Base-by-base conservation (phyloP, 345 rosid genomes). In the Arabidopsis arenosa region DNA sequence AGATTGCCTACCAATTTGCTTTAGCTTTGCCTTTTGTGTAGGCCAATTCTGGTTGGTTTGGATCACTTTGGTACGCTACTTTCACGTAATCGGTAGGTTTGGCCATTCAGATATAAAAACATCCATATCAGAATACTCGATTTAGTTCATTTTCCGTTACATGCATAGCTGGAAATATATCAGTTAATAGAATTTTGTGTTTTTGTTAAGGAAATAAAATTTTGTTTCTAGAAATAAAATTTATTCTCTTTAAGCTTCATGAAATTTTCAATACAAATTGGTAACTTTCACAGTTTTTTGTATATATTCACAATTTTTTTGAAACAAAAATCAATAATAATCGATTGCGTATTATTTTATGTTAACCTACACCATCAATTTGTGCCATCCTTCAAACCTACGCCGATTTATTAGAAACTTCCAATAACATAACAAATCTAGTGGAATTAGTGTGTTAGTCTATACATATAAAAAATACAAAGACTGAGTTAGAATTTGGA, bases 41-140 rank as follows among this genome's bases (percentile, higher is more conserved):
- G 80, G 75, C 70, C 51, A 64, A 63, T 76, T 76, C 44, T 69
- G 70, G 75, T 76, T 43, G 65, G 58, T 76, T 76, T 53, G 54
- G 67, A 49, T 66, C 66, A 66, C 43, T 57, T 66, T 51, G 62
- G 68, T 73, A 61, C 9, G 44, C 70, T 53, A 61, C 74, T 68
- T 68, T 23, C 75, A 68, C 57, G 51, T 62, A 17, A 45, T 76
- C 65, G 59, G 58, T 76, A 76, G 70, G 70, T 68, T 76, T 33
- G 64, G 75, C 57, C 64, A 61, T 61, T 76, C 69, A 60, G 49
- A 76, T 76, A 68, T 56, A 36, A 21, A 56, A 45, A 66, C 73
- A 75, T 75, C 73, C 52, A 33, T 66, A 66, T 66, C 67, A 18
- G 21, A 53, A 57, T 57, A 44, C 28, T 64, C 21, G 3, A 45